Evolutionary conservation across 495 filamentous ascomycete genomes (phyloP).

Genomic region (Cercophora newfieldiana): DNA sequence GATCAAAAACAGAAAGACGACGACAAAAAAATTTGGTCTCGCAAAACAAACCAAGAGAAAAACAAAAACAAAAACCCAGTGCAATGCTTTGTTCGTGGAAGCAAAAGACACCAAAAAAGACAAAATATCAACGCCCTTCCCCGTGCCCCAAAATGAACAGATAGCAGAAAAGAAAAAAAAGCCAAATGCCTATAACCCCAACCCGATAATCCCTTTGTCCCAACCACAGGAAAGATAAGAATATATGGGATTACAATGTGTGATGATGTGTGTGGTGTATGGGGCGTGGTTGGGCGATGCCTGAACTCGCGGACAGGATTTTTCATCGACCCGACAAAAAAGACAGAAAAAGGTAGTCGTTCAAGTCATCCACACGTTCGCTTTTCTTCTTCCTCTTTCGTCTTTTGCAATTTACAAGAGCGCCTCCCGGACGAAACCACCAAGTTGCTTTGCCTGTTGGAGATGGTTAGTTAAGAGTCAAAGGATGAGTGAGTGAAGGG

Average conservation of each 20-base stretch:
- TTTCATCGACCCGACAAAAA: neutral
- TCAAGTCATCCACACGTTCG: neutral
- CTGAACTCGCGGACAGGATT: conserved; percentile 2
- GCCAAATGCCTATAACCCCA: neutral
- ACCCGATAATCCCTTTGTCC: conserved; percentile 1
- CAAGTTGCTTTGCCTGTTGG: conserved; percentile 42
- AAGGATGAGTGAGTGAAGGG: neutral
- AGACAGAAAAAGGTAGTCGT: too few relatives aligned
- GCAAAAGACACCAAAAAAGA: neutral
- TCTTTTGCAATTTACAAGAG: conserved; percentile 7
- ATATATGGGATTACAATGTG: conserved; percentile 7
- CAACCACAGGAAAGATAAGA: neutral
- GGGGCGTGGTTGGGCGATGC: neutral
- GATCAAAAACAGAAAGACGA: too few relatives aligned
- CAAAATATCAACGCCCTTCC: neutral
- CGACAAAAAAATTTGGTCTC: too few relatives aligned
- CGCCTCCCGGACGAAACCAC: conserved; percentile 36
- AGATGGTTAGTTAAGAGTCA: neutral
- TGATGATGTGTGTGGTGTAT: neutral
- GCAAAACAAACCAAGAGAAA: too few relatives aligned
- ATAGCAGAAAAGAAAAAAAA: neutral
- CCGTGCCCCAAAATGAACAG: neutral
- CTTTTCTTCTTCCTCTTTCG: neutral
- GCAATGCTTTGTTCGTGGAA: neutral
- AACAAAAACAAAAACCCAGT: conserved; percentile 1